Base-by-base conservation (phyloP, 257 asterid species). In the Salvia hispanica region DNA sequence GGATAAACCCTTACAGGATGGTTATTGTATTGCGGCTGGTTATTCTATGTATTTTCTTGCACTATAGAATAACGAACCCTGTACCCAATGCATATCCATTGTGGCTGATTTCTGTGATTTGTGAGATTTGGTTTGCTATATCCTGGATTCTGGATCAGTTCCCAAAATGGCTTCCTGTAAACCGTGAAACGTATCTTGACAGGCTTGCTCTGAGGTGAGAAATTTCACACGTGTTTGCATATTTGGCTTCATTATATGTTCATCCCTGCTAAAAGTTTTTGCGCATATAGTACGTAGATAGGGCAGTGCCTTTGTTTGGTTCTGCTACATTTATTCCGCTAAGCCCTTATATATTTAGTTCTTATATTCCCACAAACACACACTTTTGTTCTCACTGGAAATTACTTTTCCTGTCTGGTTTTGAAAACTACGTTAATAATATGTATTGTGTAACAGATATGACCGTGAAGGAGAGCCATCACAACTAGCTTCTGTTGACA, bases 391-490 rank as follows among this genome's bases (percentile, higher is more conserved):
- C 6, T 36, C 40, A 21, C 37, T 40, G 15, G 54, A 31, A 67
- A 4, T 62, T 69, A 44, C 18, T 62, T 68, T 62, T 50, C 69
- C 47, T 40, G 44, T 66, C 79, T 73, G 64, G 54, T 62, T 62
- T 58, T 63, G 64, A 34, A 31, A 55, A 18, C 56, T 28, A 54
- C 47, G 59, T 60, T 52, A 52, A 62, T 79, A 57, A 45, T 75
- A 50, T 68, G 45, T 40, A 40, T 40, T 40, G 11, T 40, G 63
- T 28, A 56, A 77, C 87, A 94, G 99, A 79, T 94, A 94, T 72
- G 99, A 94, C 50, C 87, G 93, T 56, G 99, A 94, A 78, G 99
- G 99, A 72, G 97, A 94, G 82, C 89, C 96, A 74, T 91, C 99
- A 56, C 97, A 94, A 72, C 77, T 94, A 74, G 99, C 96, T 79